Base-by-base conservation (phyloP, 305 asterid species). In the Fraxinus xanthoxyloides region DNA sequence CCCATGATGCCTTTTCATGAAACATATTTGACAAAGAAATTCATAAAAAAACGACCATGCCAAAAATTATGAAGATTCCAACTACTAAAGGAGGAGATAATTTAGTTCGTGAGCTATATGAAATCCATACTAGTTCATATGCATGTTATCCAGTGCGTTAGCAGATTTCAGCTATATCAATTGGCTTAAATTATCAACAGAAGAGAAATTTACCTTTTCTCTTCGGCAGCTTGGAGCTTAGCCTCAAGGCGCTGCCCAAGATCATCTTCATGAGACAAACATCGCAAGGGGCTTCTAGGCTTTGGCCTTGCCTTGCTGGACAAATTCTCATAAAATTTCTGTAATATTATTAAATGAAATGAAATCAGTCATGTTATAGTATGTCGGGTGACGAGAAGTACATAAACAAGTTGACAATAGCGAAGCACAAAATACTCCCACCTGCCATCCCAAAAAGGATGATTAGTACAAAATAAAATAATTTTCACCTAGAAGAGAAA, bases 221-320 rank as follows among this genome's bases (percentile, higher is more conserved):
- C 92, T 84, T 96, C 97, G 79, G 99, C 99, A 87, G 98, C 99
- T 84, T 89, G 93, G 80, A 96, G 98, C 90, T 93, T 96, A 67
- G 99, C 99, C 92, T 96, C 97, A 1, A 96, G 95, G 43, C 98
- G 97, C 87, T 92, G 98, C 80, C 95, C 99, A 77, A 81, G 93
- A 80, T 93, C 94, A 61, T 93, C 98, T 82, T 92, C 97, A 21
- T 85, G 46, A 56, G 94, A 89, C 13, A 93, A 87, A 54, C 93
- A 87, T 48, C 88, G 91, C 2, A 94, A 86, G 84, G 98, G 98
- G 84, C 97, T 94, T 88, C 93, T 89, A 6, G 95, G 92, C 89
- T 94, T 96, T 12, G 94, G 89, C 87, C 95, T 87, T 38, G 98
- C 99, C 91, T 93, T 96, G 91, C 90, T 96, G 67, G 98, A 91